A percentile compares a stretch with the other conserved stretches of the same genome.
Conservation (phyloP, 192 early-diverging fungal genomes). For the Backusella morwellensis region DNA sequence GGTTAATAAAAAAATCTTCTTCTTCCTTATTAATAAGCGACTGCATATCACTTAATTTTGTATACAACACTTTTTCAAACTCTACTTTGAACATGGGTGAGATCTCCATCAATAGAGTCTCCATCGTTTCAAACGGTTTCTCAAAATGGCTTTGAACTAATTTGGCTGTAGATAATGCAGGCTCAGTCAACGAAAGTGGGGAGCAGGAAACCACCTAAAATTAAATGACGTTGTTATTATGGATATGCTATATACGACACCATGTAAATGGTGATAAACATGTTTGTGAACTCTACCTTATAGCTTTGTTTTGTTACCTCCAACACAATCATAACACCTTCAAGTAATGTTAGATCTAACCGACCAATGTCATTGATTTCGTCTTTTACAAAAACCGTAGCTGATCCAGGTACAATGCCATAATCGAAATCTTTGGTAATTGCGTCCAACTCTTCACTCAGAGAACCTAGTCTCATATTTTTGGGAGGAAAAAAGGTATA, state of each 20-base stretch:
- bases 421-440: slow-evolving; percentile 27
- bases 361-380: slow-evolving; percentile 11
- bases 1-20: not conserved
- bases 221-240: not conserved
- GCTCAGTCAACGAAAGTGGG: not conserved
- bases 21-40: not conserved
- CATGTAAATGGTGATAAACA: not conserved
- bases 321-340: slow-evolving; percentile 22
- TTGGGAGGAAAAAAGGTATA: not conserved
- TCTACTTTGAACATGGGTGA: slow-evolving; percentile 32
- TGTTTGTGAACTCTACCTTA: slow-evolving; percentile 16
- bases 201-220: not conserved
- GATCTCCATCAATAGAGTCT: slow-evolving; percentile 26
- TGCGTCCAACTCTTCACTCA: slow-evolving; percentile 14
- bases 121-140: slow-evolving; percentile 38
- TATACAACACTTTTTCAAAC: slow-evolving; percentile 30
- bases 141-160: not conserved
- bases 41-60: slow-evolving; percentile 22
- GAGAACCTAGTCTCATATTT: not conserved
- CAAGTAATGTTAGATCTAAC: slow-evolving; percentile 23
- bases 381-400: slow-evolving; percentile 24
- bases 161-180: slow-evolving; percentile 1
- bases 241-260: not conserved
- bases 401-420: slow-evolving; percentile 29
- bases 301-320: slow-evolving; percentile 20